Base-by-base conservation (phyloP, 1,284 basidiomycete genomes). In the Apiotrichum akiyoshidainum region DNA sequence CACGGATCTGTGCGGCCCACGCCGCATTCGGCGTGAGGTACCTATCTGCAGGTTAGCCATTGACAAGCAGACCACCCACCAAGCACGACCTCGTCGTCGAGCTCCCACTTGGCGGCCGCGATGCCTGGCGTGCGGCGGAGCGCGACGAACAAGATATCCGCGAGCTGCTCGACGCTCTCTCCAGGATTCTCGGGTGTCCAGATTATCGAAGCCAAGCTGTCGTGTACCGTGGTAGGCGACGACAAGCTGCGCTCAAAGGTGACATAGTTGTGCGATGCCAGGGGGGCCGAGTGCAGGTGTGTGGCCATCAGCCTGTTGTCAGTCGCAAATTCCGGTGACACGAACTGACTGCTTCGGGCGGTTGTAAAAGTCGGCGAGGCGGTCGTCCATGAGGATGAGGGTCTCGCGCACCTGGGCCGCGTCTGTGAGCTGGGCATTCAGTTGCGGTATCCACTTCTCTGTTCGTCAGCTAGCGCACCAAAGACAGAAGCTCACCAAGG, bases 71-170 rank as follows among this genome's bases (percentile, higher is more conserved):
- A n/a, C 1, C 8, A 63, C 71, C 46, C 50, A 73, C 73, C 73
- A 0, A 76, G 61, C 1, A 68, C 61, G 12, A 75, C 59, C 34
- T 52, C 58, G 50, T 74, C 64, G 7, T 76, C 72, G 19, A 75
- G 48, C 46, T 68, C 54, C 72, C 72, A 76, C 19, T 70, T 41
- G 42, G 66, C 61, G 17, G 65, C 58, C 14, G 57, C 49, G 0
- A 68, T 59, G 1, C 65, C 65, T 9, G 57, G 57, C 1, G 40
- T 55, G 64, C 71, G 66, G 2, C 47, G 49, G 9, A 73, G 46
- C 11, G 55, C 55, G 0, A 75, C 69, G 17, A 65, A 67, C 33
- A 74, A 46, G 11, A 76, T 61, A 41, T 76, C 74, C 1, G 62
- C 59, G 14, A 72, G 54, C 2, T 58, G 52, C 17, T 60, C 41